phyloP scores from a whole-genome alignment of 805 yeast genomes.

The Nakazawaea pomicola region DNA sequence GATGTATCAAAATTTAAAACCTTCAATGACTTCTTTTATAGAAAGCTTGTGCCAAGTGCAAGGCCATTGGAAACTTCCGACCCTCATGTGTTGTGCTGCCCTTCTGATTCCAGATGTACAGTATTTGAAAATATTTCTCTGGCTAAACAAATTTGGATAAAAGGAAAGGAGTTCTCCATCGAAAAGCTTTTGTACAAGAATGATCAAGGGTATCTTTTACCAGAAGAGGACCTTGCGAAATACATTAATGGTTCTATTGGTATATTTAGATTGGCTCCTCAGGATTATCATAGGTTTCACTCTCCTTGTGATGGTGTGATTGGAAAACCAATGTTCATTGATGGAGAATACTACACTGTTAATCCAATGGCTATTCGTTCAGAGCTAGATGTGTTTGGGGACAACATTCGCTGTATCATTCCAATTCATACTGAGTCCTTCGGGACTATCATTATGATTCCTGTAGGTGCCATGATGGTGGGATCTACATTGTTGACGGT shows the following conservation, averaged over 20 bases:
- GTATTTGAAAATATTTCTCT: constrained; percentile 52
- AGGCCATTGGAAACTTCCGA: constrained; percentile 63
- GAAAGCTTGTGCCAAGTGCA: constrained; percentile 67
- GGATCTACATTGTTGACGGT: constrained; percentile 80
- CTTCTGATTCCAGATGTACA: constrained; percentile 86
- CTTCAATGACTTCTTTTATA: constrained; percentile 86
- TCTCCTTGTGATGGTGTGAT: constrained; percentile 75
- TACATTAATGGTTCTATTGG: constrained; percentile 61
- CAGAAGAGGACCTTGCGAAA: constrained; percentile 13
- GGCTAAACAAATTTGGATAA: constrained; percentile 84
- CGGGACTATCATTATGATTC: constrained; percentile 71
- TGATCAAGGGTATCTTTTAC: constrained; percentile 29
- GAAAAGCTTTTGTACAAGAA: constrained; percentile 50
- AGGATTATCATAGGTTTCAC: constrained; percentile 94
- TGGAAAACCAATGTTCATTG: constrained; percentile 61
- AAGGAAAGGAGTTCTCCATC: constrained; percentile 73
- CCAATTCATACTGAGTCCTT: constrained; percentile 74
- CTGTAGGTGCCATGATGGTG: constrained; percentile 99
- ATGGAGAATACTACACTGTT: constrained; percentile 92
- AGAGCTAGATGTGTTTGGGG: constrained; percentile 86
- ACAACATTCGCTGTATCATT: constrained; percentile 73
- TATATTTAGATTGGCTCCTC: constrained; percentile 90
- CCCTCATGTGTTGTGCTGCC: constrained; percentile 53
- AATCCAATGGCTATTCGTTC: constrained; percentile 97
- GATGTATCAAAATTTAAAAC: constrained; percentile 51